phyloP scores from a whole-genome alignment of 345 rosid species.

The Syzygium aqueum region DNA sequence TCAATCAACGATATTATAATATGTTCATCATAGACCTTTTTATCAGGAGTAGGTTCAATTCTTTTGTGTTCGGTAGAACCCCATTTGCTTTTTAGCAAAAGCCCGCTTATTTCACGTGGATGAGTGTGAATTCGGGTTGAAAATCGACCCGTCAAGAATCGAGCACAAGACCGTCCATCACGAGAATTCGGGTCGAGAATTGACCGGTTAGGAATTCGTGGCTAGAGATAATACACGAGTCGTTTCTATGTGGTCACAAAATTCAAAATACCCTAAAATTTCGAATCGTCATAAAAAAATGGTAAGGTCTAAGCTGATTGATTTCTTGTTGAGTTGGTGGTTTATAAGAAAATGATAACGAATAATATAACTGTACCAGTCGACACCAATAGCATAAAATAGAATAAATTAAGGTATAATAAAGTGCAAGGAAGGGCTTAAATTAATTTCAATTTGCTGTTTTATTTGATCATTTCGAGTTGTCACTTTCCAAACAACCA shows the following conservation, averaged over 20 bases:
- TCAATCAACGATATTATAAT: constrained; percentile 5
- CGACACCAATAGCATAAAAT: background rate
- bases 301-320: background rate
- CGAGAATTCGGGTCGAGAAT: background rate
- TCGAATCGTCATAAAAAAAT: background rate
- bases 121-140: background rate
- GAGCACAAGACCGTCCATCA: background rate
- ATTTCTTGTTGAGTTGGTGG: background rate
- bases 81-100: background rate
- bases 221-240: background rate
- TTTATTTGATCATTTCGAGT: background rate
- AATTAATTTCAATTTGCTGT: background rate
- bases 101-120: background rate
- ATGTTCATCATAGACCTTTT: background rate
- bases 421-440: background rate
- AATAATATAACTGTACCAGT: background rate
- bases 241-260: background rate
- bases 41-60: background rate
- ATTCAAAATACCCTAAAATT: background rate
- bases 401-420: background rate
- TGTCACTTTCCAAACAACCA: background rate
- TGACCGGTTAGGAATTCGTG: background rate
- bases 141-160: background rate
- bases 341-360: background rate
- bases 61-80: background rate